Evolutionary conservation across 371 early-diverging fungal genomes (phyloP).

Genomic region (Capillidium rhysosporum): DNA sequence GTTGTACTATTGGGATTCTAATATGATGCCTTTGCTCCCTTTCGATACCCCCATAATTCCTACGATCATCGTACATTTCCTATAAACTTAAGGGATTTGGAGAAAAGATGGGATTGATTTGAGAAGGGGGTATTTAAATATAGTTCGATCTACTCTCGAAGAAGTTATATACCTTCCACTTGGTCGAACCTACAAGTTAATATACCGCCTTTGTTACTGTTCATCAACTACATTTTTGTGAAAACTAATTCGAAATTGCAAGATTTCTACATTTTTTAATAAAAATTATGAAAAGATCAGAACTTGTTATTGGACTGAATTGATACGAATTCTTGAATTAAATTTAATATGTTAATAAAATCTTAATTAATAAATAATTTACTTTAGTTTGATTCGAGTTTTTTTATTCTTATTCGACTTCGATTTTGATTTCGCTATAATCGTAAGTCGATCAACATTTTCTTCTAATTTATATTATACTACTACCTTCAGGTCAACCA

Average conservation of each 20-base stretch:
- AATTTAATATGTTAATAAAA: no score
- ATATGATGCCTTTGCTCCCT: slow-evolving; percentile 66
- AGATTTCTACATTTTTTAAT: no score
- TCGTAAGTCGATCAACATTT: no score
- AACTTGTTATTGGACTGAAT: no score
- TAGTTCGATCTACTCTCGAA: slow-evolving; percentile 56
- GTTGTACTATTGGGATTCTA: slow-evolving; percentile 80
- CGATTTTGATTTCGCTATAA: no score
- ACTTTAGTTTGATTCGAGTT: no score
- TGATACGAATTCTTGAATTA: no score
- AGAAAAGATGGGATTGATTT: not conserved
- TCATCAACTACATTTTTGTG: slow-evolving; percentile 72
- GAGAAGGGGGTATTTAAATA: slow-evolving; percentile 28
- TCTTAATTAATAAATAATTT: no score
- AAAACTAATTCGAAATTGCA: slow-evolving; percentile 71
- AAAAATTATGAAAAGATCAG: no score
- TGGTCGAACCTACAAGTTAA: slow-evolving; percentile 68
- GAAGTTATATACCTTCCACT: slow-evolving; percentile 70
- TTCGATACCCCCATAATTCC: slow-evolving; percentile 67
- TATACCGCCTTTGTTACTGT: slow-evolving; percentile 68
- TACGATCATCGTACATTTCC: slow-evolving; percentile 79
- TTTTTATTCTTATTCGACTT: no score
- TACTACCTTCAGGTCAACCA: no score
- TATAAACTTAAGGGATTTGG: slow-evolving; percentile 44
- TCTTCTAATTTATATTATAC: no score